phyloP scores from a whole-genome alignment of 2,329 filamentous ascomycete species.

The Mollisia scopiformis region DNA sequence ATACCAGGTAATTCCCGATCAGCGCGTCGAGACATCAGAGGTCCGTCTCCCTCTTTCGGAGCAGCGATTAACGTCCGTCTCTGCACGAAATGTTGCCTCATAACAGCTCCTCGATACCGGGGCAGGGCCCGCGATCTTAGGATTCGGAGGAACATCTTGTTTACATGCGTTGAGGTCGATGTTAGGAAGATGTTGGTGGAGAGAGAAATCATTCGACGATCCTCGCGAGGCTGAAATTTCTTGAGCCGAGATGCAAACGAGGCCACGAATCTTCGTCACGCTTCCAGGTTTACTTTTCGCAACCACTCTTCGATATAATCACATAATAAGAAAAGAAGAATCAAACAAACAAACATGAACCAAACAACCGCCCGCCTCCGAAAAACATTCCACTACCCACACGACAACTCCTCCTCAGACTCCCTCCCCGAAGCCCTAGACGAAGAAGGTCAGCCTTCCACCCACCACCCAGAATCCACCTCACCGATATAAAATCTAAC shows the following conservation, averaged over 20 bases:
- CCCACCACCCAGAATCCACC: background rate
- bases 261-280: background rate
- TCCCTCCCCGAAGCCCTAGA: slow-evolving; percentile 66
- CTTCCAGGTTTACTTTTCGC: background rate
- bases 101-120: slow-evolving; percentile 14
- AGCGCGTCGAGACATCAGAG: slow-evolving; percentile 65
- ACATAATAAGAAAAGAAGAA: background rate
- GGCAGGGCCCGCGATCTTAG: slow-evolving; percentile 29
- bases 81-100: slow-evolving; percentile 21
- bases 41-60: slow-evolving; percentile 62
- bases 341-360: slow-evolving; percentile 21
- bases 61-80: slow-evolving; percentile 56
- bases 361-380: slow-evolving; percentile 63
- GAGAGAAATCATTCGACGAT: slow-evolving; percentile 12
- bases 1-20: slow-evolving; percentile 69
- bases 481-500: background rate
- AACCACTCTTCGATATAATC: background rate
- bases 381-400: slow-evolving; percentile 76
- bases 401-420: slow-evolving; percentile 57
- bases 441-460: slow-evolving; percentile 63
- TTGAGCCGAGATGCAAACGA: background rate
- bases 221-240: slow-evolving; percentile 18
- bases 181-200: background rate
- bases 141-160: slow-evolving; percentile 35
- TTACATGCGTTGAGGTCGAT: background rate